Evolutionary conservation across 768 basidiomycete species (phyloP).

Genomic region (Podaxis sp.): DNA sequence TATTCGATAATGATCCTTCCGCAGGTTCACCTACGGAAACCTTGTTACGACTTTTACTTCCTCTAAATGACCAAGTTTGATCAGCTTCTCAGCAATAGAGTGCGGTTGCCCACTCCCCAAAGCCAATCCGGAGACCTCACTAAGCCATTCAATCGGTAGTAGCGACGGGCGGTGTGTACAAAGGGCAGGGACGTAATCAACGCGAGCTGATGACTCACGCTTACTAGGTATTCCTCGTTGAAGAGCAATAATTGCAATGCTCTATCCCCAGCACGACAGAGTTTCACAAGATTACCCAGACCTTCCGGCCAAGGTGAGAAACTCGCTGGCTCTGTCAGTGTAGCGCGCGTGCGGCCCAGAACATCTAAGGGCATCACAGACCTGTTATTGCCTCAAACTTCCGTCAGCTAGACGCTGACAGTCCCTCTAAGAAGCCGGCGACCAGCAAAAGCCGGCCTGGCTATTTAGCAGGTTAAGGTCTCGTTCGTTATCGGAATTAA

Average conservation of each 20-base stretch:
- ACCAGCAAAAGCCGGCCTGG: slow-evolving; percentile 73
- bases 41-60: slow-evolving; percentile 84
- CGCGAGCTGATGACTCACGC: slow-evolving; percentile 77
- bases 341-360: slow-evolving; percentile 86
- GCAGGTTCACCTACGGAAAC: slow-evolving; percentile 83
- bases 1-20: slow-evolving; percentile 69
- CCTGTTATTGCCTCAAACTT: slow-evolving; percentile 92
- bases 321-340: slow-evolving; percentile 90
- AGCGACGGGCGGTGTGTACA: slow-evolving; percentile 89
- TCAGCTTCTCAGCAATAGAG: slow-evolving; percentile 49
- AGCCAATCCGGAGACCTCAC: slow-evolving; percentile 83
- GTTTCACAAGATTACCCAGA: slow-evolving; percentile 12
- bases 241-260: slow-evolving; percentile 8
- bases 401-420: slow-evolving; percentile 77
- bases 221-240: too few species aligned
- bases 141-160: slow-evolving; percentile 91
- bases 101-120: slow-evolving; percentile 55
- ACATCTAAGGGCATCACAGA: slow-evolving; percentile 91
- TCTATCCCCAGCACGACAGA: slow-evolving; percentile 16
- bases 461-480: slow-evolving; percentile 94
- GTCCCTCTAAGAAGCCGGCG: slow-evolving; percentile 84
- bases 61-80: slow-evolving; percentile 83
- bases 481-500: slow-evolving; percentile 95
- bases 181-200: slow-evolving; percentile 91
- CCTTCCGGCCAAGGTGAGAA: slow-evolving; percentile 13